Evolutionary conservation across 257 asterid genomes (phyloP), one percentile per base, ranked within the genome.

Genomic region (Solanum megistacrolobum): DNA sequence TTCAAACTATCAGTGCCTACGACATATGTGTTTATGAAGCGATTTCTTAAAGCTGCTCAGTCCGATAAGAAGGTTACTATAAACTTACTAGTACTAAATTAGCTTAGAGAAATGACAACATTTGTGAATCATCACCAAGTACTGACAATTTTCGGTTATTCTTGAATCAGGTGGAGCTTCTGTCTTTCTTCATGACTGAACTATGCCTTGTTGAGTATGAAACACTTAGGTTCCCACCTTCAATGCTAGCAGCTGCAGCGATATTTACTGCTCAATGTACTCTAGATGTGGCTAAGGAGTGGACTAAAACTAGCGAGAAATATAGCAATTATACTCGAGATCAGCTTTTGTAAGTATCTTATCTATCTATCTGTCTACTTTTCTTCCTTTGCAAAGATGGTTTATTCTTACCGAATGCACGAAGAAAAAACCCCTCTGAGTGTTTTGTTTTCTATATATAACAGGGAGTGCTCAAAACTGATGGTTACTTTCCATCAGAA

Each of bases 241-340:
- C 99, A 2, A 74, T 93, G 39, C 74, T 97, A 87, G 99, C 99
- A 20, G 99, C 99, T 10, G 99, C 98, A 10, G 99, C 99, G 3
- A 89, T 97, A 76, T 97, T 92, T 58, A 95, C 99, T 5, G 98
- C 99, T 9, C 94, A 95, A 39, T 92, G 94, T 75, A 88, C 94
- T 31, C 89, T 96, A 83, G 83, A 36, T 25, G 96, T 98, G 20
- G 12, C 36, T 38, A 92, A 81, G 89, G 86, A 89, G 76, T 97
- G 98, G 99, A 93, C 91, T 85, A 93, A 89, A 91, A 93, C 98
- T 25, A 68, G 95, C 7, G 95, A 95, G 89, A 90, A 60, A 88
- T 93, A 96, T 85, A 89, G 96, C 5, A 88, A 84, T 41, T 96
- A 96, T 91, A 88, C 91, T 6, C 91, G 92, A 88, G 89, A 90